Evolutionary conservation across 2,329 filamentous ascomycete species (phyloP).

Genomic region (Fonsecaea pedrosoi): DNA sequence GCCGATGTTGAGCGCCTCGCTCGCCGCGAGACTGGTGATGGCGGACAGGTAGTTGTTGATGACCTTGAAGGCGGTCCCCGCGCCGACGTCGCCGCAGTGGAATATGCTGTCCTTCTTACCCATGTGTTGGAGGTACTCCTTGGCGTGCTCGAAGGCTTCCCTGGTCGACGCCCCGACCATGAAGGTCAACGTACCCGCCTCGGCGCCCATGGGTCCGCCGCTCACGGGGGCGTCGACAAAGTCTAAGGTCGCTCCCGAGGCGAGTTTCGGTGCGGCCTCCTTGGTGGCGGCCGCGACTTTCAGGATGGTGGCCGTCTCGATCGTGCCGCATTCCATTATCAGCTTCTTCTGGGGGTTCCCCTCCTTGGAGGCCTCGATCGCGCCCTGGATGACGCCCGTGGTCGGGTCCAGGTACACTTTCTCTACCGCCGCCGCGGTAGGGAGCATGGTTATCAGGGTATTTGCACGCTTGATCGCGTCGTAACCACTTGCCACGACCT

Average conservation of each 20-base stretch:
- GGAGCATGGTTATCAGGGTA: slow-evolving; percentile 61
- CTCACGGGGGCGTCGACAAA: slow-evolving; percentile 64
- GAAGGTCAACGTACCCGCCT: slow-evolving; percentile 61
- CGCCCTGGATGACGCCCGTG: slow-evolving; percentile 47
- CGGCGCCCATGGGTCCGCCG: slow-evolving; percentile 60
- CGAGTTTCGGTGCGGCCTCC: slow-evolving; percentile 29
- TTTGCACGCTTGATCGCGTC: slow-evolving; percentile 53
- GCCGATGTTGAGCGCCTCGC: slow-evolving; percentile 44
- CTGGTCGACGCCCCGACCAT: slow-evolving; percentile 60
- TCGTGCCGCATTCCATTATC: slow-evolving; percentile 62
- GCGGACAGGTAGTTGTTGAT: slow-evolving; percentile 44
- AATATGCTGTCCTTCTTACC: slow-evolving; percentile 58
- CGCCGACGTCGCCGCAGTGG: slow-evolving; percentile 43
- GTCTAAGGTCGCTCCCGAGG: slow-evolving; percentile 42
- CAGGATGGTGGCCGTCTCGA: slow-evolving; percentile 60
- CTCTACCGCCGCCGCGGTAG: slow-evolving; percentile 59
- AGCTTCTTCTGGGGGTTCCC: slow-evolving; percentile 55
- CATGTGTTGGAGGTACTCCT: slow-evolving; percentile 48
- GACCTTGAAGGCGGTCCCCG: slow-evolving; percentile 43
- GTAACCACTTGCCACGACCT: slow-evolving; percentile 47
- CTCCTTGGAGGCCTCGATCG: slow-evolving; percentile 44
- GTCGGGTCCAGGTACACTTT: slow-evolving; percentile 57
- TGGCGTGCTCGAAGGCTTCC: slow-evolving; percentile 49
- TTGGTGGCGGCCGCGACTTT: slow-evolving; percentile 48
- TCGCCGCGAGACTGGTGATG: slow-evolving; percentile 40